Evolutionary conservation across 2,329 filamentous ascomycete species (phyloP).

Genomic region (Diplodia mutila): DNA sequence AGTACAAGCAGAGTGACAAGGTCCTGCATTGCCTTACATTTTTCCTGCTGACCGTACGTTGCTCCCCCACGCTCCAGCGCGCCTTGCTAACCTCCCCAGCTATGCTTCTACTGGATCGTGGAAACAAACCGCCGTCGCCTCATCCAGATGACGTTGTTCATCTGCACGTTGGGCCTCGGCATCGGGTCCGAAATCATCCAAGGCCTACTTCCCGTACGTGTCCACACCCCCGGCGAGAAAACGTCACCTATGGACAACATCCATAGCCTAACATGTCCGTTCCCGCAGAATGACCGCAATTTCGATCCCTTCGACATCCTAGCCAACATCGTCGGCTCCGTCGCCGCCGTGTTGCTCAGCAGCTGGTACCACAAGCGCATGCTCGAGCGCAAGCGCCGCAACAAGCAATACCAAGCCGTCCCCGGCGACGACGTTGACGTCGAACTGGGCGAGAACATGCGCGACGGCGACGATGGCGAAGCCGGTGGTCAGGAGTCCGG

Average conservation of each 20-base stretch:
- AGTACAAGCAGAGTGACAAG: constrained; percentile 79
- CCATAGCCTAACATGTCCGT: not conserved
- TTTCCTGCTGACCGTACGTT: constrained; percentile 76
- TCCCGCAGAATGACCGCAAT: constrained; percentile 49
- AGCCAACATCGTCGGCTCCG: constrained; percentile 82
- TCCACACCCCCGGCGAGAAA: not conserved
- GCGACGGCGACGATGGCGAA: constrained; percentile 14
- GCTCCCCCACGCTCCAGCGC: not conserved
- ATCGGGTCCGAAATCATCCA: constrained; percentile 78
- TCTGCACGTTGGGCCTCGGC: constrained; percentile 74
- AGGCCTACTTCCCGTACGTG: constrained; percentile 65
- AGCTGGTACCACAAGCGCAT: constrained; percentile 95
- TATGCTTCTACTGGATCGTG: constrained; percentile 92
- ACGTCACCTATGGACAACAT: constrained; percentile 46
- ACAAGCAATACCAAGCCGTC: constrained; percentile 76
- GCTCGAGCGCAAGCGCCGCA: constrained; percentile 80
- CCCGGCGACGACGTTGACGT: constrained; percentile 66
- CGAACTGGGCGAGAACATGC: constrained; percentile 70
- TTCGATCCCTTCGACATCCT: constrained; percentile 85
- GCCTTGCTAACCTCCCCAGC: constrained; percentile 30
- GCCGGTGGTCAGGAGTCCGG: constrained; percentile 63
- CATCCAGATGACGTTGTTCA: constrained; percentile 78
- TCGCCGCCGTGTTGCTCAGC: constrained; percentile 72
- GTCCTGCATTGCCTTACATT: constrained; percentile 84
- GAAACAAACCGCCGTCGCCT: constrained; percentile 86